These are phyloP conservation scores for Whalleya microplaca DNA, from an alignment of 2,329 filamentous ascomycete species.

Conservation along the genomic window DNA sequence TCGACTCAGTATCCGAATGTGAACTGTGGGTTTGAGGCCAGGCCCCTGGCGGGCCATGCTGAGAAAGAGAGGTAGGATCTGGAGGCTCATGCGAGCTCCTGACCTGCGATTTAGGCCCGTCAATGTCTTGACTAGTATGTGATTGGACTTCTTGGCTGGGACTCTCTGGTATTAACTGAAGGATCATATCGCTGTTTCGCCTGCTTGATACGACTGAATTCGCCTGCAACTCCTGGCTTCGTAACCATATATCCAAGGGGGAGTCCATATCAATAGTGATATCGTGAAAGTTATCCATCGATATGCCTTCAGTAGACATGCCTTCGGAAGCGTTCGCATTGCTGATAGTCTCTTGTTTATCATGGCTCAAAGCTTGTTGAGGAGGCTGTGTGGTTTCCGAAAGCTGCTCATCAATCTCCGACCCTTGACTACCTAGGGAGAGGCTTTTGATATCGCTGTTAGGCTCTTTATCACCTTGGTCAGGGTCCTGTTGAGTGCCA, in stretches of 20 bases:
- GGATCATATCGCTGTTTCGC: conserved; percentile 22
- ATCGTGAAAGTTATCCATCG: conserved; percentile 13
- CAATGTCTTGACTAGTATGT: background rate
- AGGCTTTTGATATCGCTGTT: background rate
- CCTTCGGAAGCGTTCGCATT: conserved; percentile 4
- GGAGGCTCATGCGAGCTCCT: background rate
- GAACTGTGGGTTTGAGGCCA: background rate
- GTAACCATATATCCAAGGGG: conserved; percentile 36
- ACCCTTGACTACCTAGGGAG: background rate
- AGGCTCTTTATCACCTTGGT: conserved; percentile 1
- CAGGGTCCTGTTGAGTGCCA: background rate
- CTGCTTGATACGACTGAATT: conserved; percentile 26
- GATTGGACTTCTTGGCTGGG: conserved; percentile 1
- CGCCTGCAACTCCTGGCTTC: conserved; percentile 32
- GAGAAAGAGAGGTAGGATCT: background rate
- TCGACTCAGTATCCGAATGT: background rate
- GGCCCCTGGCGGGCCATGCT: background rate
- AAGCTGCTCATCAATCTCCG: background rate
- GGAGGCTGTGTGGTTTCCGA: background rate
- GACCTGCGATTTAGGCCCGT: background rate
- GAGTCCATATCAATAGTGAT: conserved; percentile 27
- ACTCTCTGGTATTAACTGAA: conserved; percentile 8
- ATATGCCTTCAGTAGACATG: conserved; percentile 5
- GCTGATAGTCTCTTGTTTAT: background rate
- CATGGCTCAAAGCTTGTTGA: background rate